A percentile compares a stretch with the other conserved stretches of the same genome.
Conservation (phyloP, 352 stramenopile species). For the Phytophthora ramorum region DNA sequence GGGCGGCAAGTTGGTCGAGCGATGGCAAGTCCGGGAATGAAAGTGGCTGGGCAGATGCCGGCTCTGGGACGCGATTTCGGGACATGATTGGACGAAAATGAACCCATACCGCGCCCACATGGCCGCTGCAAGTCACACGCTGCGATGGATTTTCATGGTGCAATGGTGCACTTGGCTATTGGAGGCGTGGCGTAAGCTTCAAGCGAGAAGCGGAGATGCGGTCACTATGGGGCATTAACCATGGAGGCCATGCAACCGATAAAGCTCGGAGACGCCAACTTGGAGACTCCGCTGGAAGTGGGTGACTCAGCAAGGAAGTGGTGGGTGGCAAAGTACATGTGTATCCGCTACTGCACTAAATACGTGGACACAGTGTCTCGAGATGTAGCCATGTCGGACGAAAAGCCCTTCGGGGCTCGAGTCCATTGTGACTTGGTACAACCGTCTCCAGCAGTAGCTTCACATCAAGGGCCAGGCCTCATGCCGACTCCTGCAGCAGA, state of each 20-base stretch:
- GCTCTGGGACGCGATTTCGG: slow-evolving; percentile 15
- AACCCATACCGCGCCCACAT: slow-evolving; percentile 6
- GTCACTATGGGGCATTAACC: no score
- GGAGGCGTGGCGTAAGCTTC: background rate
- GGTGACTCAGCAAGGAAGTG: background rate
- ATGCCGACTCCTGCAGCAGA: background rate
- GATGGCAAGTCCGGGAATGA: slow-evolving; percentile 27
- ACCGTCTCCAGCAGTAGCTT: no score
- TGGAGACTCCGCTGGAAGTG: background rate
- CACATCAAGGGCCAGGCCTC: no score
- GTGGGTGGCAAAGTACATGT: background rate
- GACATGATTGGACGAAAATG: slow-evolving; percentile 30
- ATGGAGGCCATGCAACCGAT: no score
- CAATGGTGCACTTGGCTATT: background rate
- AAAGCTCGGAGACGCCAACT: no score
- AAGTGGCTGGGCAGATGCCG: background rate
- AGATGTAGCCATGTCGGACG: background rate
- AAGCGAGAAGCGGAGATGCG: background rate
- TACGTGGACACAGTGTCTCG: background rate
- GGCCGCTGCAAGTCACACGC: slow-evolving; percentile 20
- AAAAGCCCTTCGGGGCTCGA: no score
- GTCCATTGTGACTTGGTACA: no score
- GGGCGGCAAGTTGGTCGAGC: background rate
- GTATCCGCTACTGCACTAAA: background rate
- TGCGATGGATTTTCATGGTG: background rate